These are phyloP conservation scores for Boeremia lycopersici DNA, from an alignment of 2,329 filamentous ascomycete species.

Conservation along the genomic window DNA sequence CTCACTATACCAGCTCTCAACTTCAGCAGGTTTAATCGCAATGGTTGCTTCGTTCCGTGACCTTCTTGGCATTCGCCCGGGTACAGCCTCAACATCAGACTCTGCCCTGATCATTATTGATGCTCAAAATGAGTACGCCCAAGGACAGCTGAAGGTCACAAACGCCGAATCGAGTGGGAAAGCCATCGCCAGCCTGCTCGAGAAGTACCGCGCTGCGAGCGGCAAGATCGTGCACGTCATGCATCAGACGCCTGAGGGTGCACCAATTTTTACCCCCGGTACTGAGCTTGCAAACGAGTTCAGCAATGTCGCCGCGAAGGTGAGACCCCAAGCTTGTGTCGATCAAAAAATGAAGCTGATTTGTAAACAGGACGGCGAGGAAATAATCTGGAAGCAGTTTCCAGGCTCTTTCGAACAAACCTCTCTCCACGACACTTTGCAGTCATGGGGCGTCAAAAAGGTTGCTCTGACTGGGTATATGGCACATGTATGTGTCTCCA, in stretches of 20 bases:
- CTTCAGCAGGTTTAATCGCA: background rate
- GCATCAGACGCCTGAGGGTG: conserved; percentile 64
- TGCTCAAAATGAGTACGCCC: conserved; percentile 72
- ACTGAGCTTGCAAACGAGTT: conserved; percentile 67
- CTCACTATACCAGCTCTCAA: background rate
- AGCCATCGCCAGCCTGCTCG: conserved; percentile 62
- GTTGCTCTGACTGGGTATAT: conserved; percentile 67
- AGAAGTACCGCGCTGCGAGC: conserved; percentile 63
- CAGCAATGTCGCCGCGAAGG: conserved; percentile 60
- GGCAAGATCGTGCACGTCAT: conserved; percentile 66
- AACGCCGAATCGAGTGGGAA: conserved; percentile 61
- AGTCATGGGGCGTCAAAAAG: conserved; percentile 60
- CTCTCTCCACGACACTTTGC: conserved; percentile 61
- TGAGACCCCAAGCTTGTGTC: background rate
- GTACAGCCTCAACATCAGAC: conserved; percentile 63
- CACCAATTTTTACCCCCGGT: conserved; percentile 69
- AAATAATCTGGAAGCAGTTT: conserved; percentile 61
- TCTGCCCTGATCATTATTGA: conserved; percentile 71
- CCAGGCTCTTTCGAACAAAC: conserved; percentile 68
- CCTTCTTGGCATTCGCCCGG: conserved; percentile 61
- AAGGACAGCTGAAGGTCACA: conserved; percentile 62
- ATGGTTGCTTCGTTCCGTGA: conserved; percentile 54
- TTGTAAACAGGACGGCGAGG: conserved; percentile 55
- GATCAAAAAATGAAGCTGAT: background rate
- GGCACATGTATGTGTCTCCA: conserved; percentile 69